Conservation (phyloP, 805 yeast genomes). For the Nakazawaea holstii region DNA sequence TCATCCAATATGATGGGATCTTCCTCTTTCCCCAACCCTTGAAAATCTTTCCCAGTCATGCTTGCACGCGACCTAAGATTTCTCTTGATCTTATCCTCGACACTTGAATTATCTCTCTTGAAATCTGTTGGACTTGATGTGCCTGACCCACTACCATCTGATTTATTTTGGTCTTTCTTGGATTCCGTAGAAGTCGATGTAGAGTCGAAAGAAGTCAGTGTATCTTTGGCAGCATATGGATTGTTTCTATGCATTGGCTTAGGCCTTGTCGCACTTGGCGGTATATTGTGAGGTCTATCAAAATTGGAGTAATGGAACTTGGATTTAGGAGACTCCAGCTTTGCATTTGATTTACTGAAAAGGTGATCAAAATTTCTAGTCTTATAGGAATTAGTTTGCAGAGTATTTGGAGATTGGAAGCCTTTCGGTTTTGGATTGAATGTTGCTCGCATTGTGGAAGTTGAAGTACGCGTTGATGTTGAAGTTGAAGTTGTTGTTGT, state of each 20-base stretch:
- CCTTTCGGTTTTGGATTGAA: slow-evolving; percentile 7
- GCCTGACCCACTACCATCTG: background rate
- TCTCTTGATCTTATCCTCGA: background rate
- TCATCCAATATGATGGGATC: slow-evolving; percentile 24
- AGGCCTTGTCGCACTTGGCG: background rate
- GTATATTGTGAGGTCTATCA: background rate
- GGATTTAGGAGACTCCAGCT: slow-evolving; percentile 5
- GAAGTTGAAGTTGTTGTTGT: slow-evolving; percentile 1
- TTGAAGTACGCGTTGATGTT: background rate
- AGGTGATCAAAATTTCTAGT: slow-evolving; percentile 9
- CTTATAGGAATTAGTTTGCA: slow-evolving; percentile 4
- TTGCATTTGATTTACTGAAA: slow-evolving; percentile 1
- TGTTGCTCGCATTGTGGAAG: slow-evolving; percentile 5
- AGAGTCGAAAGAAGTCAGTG: too few species aligned
- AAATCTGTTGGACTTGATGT: background rate
- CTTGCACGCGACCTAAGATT: background rate
- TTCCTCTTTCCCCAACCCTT: slow-evolving; percentile 23
- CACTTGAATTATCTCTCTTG: background rate
- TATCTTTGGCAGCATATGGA: background rate
- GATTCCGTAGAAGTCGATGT: background rate
- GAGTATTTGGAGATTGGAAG: slow-evolving; percentile 1
- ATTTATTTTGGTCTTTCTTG: background rate
- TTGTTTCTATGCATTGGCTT: slow-evolving; percentile 13
- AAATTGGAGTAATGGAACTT: slow-evolving; percentile 10
- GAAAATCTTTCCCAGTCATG: slow-evolving; percentile 15